phyloP scores from a whole-genome alignment of 257 asterid species.

The Solanum clarkiae region DNA sequence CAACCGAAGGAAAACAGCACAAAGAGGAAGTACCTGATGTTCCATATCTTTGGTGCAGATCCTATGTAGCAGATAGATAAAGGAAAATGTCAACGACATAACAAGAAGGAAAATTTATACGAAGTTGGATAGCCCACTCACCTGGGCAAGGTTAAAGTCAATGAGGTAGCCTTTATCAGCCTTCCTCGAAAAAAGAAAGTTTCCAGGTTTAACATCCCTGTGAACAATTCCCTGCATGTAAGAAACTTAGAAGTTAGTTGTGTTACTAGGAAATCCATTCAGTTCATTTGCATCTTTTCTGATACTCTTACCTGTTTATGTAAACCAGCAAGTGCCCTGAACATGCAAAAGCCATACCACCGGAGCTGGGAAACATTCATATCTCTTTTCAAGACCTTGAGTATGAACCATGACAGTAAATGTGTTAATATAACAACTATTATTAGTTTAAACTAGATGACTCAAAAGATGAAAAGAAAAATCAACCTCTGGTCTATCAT shows the following conservation, averaged over 20 bases:
- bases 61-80: conserved; percentile 33
- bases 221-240: conserved; percentile 74
- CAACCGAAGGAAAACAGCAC: not conserved
- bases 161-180: conserved; percentile 74
- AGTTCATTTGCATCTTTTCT: conserved; percentile 8
- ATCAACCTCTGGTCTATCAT: conserved; percentile 89
- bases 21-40: conserved; percentile 37
- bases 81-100: not conserved
- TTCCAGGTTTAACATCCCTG: conserved; percentile 96
- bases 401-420: not conserved
- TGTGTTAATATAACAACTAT: not conserved
- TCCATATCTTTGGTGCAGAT: conserved; percentile 45
- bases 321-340: conserved; percentile 83
- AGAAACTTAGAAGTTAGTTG: conserved; percentile 1
- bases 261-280: not conserved
- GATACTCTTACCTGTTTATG: conserved; percentile 63
- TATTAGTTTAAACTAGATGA: not conserved
- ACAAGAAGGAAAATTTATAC: not conserved
- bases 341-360: conserved; percentile 87
- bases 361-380: conserved; percentile 53
- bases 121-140: conserved; percentile 21
- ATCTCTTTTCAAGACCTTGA: conserved; percentile 61
- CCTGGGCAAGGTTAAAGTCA: conserved; percentile 95
- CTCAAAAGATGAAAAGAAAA: conserved; percentile 3
- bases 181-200: conserved; percentile 81